Evolutionary conservation across 2,329 filamentous ascomycete species (phyloP).

Genomic region (Diatrype stigma): DNA sequence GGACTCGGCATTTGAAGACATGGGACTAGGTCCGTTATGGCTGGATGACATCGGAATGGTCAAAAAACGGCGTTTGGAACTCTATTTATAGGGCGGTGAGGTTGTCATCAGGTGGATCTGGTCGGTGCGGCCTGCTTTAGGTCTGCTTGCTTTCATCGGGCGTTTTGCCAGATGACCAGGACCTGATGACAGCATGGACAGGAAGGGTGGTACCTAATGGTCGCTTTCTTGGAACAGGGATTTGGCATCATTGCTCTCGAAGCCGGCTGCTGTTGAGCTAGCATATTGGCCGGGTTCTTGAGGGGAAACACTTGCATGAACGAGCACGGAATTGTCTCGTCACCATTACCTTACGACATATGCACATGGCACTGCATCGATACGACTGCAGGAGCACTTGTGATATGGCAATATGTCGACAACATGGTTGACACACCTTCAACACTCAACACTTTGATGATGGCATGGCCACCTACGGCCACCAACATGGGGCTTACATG

Average conservation of each 20-base stretch:
- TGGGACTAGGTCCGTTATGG: slow-evolving; percentile 21
- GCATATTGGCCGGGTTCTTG: not conserved
- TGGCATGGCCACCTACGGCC: not conserved
- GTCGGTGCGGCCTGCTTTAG: not conserved
- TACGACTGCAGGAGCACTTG: slow-evolving; percentile 26
- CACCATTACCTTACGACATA: slow-evolving; percentile 9
- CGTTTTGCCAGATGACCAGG: not conserved
- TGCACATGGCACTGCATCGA: slow-evolving; percentile 27
- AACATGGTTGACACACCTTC: not conserved
- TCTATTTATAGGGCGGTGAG: slow-evolving; percentile 10
- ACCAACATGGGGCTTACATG: too few relatives aligned
- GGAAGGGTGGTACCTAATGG: not conserved
- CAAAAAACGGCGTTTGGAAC: slow-evolving; percentile 25
- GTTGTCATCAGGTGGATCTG: slow-evolving; percentile 8
- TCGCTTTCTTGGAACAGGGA: not conserved
- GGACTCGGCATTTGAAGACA: slow-evolving; percentile 25
- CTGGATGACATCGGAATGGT: slow-evolving; percentile 21
- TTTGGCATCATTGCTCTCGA: not conserved
- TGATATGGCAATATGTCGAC: slow-evolving; percentile 10
- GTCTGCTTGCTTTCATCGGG: not conserved
- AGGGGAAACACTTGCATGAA: not conserved
- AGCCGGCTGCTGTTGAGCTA: not conserved
- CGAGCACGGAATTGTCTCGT: not conserved
- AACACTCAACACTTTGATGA: not conserved
- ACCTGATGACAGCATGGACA: not conserved